Conservation (phyloP, 2,329 filamentous ascomycete species). For the Colletotrichum brevisporum region DNA sequence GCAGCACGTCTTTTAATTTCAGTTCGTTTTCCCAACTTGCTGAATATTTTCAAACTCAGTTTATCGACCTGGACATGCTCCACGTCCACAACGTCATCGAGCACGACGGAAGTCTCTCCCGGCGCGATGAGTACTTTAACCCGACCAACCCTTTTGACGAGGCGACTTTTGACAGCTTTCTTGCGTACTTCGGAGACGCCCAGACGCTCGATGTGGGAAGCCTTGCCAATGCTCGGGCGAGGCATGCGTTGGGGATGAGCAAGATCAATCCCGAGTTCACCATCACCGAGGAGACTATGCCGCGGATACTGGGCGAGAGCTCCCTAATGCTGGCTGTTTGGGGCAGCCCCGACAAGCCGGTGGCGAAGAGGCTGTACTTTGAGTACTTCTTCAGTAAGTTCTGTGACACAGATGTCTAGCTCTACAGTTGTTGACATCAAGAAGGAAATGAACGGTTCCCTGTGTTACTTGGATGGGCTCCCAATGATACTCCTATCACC, state of each 20-base stretch:
- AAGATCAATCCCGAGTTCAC: conserved; percentile 63
- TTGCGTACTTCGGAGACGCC: conserved; percentile 58
- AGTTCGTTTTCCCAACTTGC: neutral
- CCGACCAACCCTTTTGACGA: conserved; percentile 67
- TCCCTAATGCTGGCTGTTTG: conserved; percentile 64
- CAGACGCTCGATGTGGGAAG: conserved; percentile 55
- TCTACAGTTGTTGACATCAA: neutral
- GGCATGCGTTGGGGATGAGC: conserved; percentile 58
- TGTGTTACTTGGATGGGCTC: conserved; percentile 27
- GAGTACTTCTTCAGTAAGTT: conserved; percentile 62
- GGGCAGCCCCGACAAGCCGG: conserved; percentile 56
- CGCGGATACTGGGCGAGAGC: conserved; percentile 64
- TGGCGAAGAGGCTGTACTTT: conserved; percentile 55
- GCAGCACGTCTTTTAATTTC: neutral
- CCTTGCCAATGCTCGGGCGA: conserved; percentile 58
- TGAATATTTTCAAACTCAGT: neutral
- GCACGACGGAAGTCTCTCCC: conserved; percentile 63
- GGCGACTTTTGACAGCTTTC: conserved; percentile 62
- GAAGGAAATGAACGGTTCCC: conserved; percentile 34
- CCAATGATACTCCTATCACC: conserved; percentile 9
- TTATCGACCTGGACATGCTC: conserved; percentile 52
- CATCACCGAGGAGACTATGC: conserved; percentile 56
- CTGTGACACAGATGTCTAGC: rapidly evolving
- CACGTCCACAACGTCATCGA: conserved; percentile 63
- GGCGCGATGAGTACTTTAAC: conserved; percentile 64